Evolutionary conservation across 2,329 filamentous ascomycete genomes (phyloP), one percentile per base, ranked within the genome.

Genomic region (Lomentospora prolificans): DNA sequence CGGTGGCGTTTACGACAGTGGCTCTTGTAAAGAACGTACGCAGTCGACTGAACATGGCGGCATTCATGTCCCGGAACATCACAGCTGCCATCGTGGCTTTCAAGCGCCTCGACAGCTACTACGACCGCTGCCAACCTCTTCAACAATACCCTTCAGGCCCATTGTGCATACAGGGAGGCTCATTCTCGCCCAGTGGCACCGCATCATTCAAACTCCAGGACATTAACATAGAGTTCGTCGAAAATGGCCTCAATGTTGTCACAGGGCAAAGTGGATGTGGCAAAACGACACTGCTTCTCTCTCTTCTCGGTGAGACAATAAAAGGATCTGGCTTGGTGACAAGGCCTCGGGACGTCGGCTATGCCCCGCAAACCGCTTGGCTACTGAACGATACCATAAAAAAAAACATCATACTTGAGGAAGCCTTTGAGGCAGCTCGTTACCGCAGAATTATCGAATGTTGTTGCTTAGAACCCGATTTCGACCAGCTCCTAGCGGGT

Each of bases 1-100:
- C 79, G n/a, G 70, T 77, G 39, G 80, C 79, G 8, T 83, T 82
- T 60, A 82, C 80, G 2, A 75, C 79, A 1, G 71, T 81, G 7
- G 75, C 72, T 6, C 69, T 83, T 6, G 72, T 81, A 60, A 74
- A 75, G 60, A 78, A 73, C 2, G 69, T 83, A 56, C 74, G 79
- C 17, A 69, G 72, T 52, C 79, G 81, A 55, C 69, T 81, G 17
- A 54, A 57, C 31, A 46, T 19, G 17, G 55, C 59, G 51, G 53
- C 58, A 10, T 58, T 50, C 17, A 50, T 59, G 22, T 72, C 70
- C 10, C 68, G 71, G 53, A 64, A 64, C 25, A 63, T 73, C 9
- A 75, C 72, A 1, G 70, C 70, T n/a, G 73, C 72, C 33, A 60
- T 68, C 17, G 73, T 76, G 14, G 78, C 78, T 10, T 67, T 81